Base-by-base conservation (phyloP, 2,329 filamentous ascomycete species). In the Alternaria sp. region DNA sequence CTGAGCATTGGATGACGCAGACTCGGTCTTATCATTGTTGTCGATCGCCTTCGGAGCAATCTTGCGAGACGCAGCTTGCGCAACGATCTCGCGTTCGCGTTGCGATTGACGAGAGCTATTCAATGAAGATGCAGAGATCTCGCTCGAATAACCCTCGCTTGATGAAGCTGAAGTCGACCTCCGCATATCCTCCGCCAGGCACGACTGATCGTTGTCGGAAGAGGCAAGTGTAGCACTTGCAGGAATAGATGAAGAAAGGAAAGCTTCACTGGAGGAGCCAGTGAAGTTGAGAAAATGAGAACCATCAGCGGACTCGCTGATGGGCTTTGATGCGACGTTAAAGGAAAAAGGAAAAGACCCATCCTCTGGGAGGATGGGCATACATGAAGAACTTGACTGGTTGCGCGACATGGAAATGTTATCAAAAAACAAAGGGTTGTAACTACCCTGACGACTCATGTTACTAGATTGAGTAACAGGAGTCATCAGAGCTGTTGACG, bases 111-210 rank as follows among this genome's bases (percentile, higher is more conserved):
- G 80, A 30, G 83, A 83, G 68, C 75, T 73, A 60, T 71, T 78
- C 47, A 81, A 82, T 43, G 79, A 81, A 54, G 73, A 71, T 63
- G 78, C 78, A 57, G 83, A 83, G 64, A 67, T 73, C 65, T 79
- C 76, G 72, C 83, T 84, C 64, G 80, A 79, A 54, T 73, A 74
- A 60, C 71, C 71, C 65, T 73, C 71, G 59, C 67, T 73, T 6
- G 70, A 72, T 52, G 63, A 61, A 60, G 62, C 51, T 61, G 84
- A 86, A 70, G 80, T 68, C 64, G 82, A 83, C 72, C 80, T 80
- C 72, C 79, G 79, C 83, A 86, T 85, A 73, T 85, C 82, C 72
- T 79, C 75, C 67, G 77, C 76, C 72, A 76, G 73, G 74, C 70
- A 63, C 75, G 71, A 66, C 72, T 69, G 61, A 51, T 70, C 54